These are phyloP conservation scores for Cryptosporidium muris DNA, from an alignment of 169 alveolate species.

Conservation along the genomic window DNA sequence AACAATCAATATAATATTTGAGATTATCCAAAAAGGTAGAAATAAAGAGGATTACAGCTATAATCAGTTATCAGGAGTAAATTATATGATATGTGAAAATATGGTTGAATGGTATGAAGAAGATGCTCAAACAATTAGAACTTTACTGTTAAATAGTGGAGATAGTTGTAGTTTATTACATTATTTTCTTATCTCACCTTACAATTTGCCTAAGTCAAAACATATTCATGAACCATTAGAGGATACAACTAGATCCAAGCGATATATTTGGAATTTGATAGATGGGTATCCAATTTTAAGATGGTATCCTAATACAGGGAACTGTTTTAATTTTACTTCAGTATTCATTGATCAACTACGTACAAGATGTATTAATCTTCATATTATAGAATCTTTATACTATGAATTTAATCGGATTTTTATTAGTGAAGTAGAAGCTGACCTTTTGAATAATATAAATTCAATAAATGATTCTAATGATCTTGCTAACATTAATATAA, in stretches of 20 bases:
- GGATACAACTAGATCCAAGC: neutral
- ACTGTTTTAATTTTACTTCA: neutral
- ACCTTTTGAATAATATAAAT: neutral
- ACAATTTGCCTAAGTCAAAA: neutral
- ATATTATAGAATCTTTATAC: conserved; percentile 6
- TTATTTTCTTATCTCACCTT: neutral
- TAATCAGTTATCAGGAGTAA: neutral
- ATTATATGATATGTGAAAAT: conserved; percentile 57
- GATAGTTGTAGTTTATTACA: neutral
- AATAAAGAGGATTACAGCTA: too few relatives aligned
- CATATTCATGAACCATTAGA: neutral
- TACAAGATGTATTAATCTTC: conserved; percentile 21
- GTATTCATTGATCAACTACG: conserved; percentile 35
- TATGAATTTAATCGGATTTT: neutral
- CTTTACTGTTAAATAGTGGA: conserved; percentile 3
- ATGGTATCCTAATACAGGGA: conserved; percentile 45
- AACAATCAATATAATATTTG: too few relatives aligned
- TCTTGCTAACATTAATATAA: neutral
- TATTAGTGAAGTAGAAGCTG: neutral
- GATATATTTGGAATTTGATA: conserved; percentile 51
- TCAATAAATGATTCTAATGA: neutral
- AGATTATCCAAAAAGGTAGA: too few relatives aligned
- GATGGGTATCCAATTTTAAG: conserved; percentile 59
- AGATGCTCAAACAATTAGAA: conserved; percentile 24
- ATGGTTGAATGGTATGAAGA: conserved; percentile 62